Evolutionary conservation across 495 filamentous ascomycete species (phyloP), one percentile per base, ranked within the genome.

Genomic region (Hypoxylon fragiforme): DNA sequence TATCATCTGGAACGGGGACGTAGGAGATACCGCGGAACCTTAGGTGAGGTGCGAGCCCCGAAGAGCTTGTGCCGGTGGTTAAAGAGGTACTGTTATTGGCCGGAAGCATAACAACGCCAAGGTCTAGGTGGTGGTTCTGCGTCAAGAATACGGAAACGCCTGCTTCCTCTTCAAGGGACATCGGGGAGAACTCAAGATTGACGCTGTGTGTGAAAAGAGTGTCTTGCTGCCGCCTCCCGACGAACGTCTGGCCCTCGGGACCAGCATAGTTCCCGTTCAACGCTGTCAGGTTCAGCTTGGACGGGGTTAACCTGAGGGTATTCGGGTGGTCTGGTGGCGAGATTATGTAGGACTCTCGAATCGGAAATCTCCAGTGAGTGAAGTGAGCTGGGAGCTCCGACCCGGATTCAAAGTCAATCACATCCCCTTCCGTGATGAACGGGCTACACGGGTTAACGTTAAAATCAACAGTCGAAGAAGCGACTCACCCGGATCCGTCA

Each of bases 61-160:
- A 44, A n/a, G 60, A 43, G 22, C 16, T 46, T n/a, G 20, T 38
- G 28, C 19, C 22, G 26, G 7, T 47, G 38, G 50, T 62, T 28
- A 11, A 19, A 18, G 59, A 12, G 2, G 54, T 50, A 13, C 60
- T 69, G 14, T 35, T 48, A 15, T 47, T 51, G 1, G 57, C 51
- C 15, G 66, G 69, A 9, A 78, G 67, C 31, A 74, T 47, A n/a
- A 74, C 73, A 15, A 81, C 50, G n/a, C 77, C 76, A 9, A 82
- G 45, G 35, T 81, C 76, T 7, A 80, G 51, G 42, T 81, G 79
- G 47, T 81, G 77, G 54, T 76, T 78, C 57, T 82, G 78, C 12
- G 71, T 77, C 14, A 79, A 60, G 54, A 82, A 82, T 2, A 71
- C 66, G 0, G 72, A 69, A 7, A 78, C 64, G 7, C 75, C 75